Base-by-base conservation (phyloP, 2,329 filamentous ascomycete species). In the Penicillium frequentans region DNA sequence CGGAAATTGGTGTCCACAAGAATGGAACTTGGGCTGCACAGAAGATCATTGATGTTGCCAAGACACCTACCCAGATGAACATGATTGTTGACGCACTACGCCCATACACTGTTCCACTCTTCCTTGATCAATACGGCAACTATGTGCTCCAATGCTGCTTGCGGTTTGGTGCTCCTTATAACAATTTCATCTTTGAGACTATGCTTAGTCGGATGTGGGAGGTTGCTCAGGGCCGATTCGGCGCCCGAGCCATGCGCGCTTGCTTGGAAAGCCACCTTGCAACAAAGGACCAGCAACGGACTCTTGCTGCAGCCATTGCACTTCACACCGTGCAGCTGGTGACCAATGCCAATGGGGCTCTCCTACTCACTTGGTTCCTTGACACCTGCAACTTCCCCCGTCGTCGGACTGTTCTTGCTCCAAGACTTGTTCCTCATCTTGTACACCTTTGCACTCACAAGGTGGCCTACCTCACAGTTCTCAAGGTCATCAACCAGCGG, bases 11-110 rank as follows among this genome's bases (percentile, higher is more conserved):
- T 67, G 88, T 97, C 8, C 95, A 99, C 83, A 99, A 99, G 84
- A 99, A 99, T 69, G 95, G 95, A 61, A 99, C 95, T 1, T 99
- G 95, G 95, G 95, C 95, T 54, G 95, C 95, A 1, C 95, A 99
- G 77, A 99, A 98, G 83, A 98, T 99, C 69, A 98, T 99, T 65
- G 93, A 98, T 69, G 91, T 96, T 7, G 93, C 92, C 73, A 91
- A 95, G 77, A 91, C 90, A 1, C 86, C 89, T 6, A 79, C 81
- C 42, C 93, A 98, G 77, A 93, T 95, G 87, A 79, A 81, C 47
- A 80, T 91, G 77, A 93, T 99, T 69, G 89, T 95, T 27, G 87
- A 96, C 61, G 84, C 91, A 64, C 81, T 98, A 29, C 89, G 89
- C 3, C 88, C 92, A 1, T 97, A 96, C 76, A 92, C 90, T 0